Conservation (phyloP, 495 filamentous ascomycete genomes). For the Coniosporium apollinis region DNA sequence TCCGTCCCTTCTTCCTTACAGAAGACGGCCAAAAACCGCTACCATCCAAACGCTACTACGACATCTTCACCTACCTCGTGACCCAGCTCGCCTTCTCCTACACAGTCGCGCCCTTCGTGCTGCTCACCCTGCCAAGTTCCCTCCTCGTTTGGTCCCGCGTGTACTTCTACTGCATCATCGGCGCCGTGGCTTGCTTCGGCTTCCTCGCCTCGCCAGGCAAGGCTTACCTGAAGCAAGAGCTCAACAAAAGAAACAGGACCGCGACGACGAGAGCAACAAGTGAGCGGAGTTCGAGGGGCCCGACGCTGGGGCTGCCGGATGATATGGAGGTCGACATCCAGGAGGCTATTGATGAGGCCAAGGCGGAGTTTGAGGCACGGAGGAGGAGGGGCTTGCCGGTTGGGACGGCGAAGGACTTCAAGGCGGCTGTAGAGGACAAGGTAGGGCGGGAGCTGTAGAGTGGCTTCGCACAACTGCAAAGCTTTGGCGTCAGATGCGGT, state of each 20-base stretch:
- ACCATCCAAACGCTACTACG: slow-evolving; percentile 69
- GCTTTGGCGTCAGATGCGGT: too few species aligned
- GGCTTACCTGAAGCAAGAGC: slow-evolving; percentile 33
- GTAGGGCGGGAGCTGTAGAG: too few species aligned
- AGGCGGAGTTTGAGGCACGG: slow-evolving; percentile 45
- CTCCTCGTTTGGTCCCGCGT: slow-evolving; percentile 62
- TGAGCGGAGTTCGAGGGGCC: slow-evolving; percentile 25
- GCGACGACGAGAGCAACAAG: slow-evolving; percentile 15
- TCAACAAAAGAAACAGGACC: slow-evolving; percentile 34
- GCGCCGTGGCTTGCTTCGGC: slow-evolving; percentile 41
- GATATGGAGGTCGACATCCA: slow-evolving; percentile 65
- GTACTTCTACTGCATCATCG: slow-evolving; percentile 74
- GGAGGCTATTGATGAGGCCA: slow-evolving; percentile 63
- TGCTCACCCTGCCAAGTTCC: slow-evolving; percentile 51
- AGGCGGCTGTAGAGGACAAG: slow-evolving; percentile 5
- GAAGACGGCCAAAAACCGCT: slow-evolving; percentile 47
- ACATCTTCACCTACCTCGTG: slow-evolving; percentile 56
- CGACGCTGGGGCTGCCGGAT: slow-evolving; percentile 54
- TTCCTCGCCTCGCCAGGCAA: slow-evolving; percentile 75
- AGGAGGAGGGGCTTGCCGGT: slow-evolving; percentile 28
- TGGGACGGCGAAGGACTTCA: slow-evolving; percentile 8
- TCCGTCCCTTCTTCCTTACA: slow-evolving; percentile 87
- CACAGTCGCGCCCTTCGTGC: slow-evolving; percentile 62
- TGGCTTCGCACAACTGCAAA: too few species aligned
- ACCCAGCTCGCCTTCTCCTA: slow-evolving; percentile 81